These are phyloP conservation scores for Ceratobasidium sp. DNA, from an alignment of 1,284 basidiomycete genomes.

Conservation along the genomic window DNA sequence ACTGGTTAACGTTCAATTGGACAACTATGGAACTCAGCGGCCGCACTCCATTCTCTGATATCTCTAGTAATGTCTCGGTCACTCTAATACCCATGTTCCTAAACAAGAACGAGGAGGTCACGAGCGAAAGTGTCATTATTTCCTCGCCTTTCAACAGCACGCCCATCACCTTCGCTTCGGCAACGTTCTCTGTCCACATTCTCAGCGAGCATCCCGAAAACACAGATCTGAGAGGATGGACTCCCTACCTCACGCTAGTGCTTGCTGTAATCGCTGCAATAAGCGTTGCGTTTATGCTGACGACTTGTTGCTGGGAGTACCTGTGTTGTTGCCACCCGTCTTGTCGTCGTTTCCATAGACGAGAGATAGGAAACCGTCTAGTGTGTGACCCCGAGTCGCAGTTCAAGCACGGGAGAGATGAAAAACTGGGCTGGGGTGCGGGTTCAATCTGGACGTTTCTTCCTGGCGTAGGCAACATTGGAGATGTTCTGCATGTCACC, in stretches of 20 bases:
- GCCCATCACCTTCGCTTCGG: slow-evolving; percentile 22
- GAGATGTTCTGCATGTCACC: slow-evolving; percentile 1
- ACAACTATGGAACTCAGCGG: slow-evolving; percentile 10
- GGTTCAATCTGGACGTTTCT: no score
- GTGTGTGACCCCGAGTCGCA: no score
- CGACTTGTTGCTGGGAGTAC: slow-evolving; percentile 30
- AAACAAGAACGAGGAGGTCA: slow-evolving; percentile 15
- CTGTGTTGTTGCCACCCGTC: not conserved
- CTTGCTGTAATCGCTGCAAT: slow-evolving; percentile 10
- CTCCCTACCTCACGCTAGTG: slow-evolving; percentile 11
- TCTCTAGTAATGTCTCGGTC: slow-evolving; percentile 24
- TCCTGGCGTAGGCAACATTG: no score
- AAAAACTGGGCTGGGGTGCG: no score
- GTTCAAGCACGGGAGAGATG: no score
- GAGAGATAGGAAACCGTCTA: no score
- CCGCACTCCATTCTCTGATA: slow-evolving; percentile 9
- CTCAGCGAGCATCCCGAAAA: not conserved
- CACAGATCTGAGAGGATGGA: slow-evolving; percentile 23
- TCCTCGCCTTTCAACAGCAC: slow-evolving; percentile 1
- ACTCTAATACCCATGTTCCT: slow-evolving; percentile 14
- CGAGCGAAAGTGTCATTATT: not conserved
- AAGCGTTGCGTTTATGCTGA: not conserved
- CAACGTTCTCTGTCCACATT: slow-evolving; percentile 13
- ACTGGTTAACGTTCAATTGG: slow-evolving; percentile 26
- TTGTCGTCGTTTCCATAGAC: no score